Base-by-base conservation (phyloP, 2,329 filamentous ascomycete species). In the Paraphaeosphaeria minitans region DNA sequence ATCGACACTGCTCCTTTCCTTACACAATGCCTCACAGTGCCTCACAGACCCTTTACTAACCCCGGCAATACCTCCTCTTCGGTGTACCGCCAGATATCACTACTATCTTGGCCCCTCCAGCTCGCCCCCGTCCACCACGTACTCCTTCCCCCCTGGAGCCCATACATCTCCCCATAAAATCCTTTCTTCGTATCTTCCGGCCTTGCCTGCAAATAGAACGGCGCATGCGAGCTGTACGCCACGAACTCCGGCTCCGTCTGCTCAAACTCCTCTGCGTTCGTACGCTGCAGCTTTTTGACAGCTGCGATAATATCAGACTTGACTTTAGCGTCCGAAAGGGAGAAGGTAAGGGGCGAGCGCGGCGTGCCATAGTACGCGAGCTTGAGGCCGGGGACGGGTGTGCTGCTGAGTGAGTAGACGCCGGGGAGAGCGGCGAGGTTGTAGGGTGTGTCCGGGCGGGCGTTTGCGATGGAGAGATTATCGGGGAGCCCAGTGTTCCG, bases 41-140 rank as follows among this genome's bases (percentile, higher is more conserved):
- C 16, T 39, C 4, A 55, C 43, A 55, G 24, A 2, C 31, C 53
- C n/a, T 46, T 27, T 13, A 73, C n/a, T 35, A 64, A 43, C 49
- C 71, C 35, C 66, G 78, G 57, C 76, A 81, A 59, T 69, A 78
- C 4, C 62, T 66, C 31, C 70, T 80, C 66, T 77, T 80, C 66
- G 70, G 65, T 67, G 49, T 58, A 71, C 27, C 47, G 24, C 70
- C 70, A 72, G 10, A 69, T 35, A 24, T 39, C 21, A 50, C 58
- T 62, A 19, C 63, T 65, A 57, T 69, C 64, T 4, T 69, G 59
- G 45, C 60, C 55, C 47, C 61, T 52, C 39, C 57, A 71, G 1
- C 59, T 49, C 5, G 59, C 63, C 6, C 70, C 69, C 1, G 62
- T 71, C 57, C 64, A 73, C 24, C 29, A 72, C 27, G 68, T 72